Evolutionary conservation across 208 protist species (phyloP).

Genomic region (Acanthamoeba castellanii): DNA sequence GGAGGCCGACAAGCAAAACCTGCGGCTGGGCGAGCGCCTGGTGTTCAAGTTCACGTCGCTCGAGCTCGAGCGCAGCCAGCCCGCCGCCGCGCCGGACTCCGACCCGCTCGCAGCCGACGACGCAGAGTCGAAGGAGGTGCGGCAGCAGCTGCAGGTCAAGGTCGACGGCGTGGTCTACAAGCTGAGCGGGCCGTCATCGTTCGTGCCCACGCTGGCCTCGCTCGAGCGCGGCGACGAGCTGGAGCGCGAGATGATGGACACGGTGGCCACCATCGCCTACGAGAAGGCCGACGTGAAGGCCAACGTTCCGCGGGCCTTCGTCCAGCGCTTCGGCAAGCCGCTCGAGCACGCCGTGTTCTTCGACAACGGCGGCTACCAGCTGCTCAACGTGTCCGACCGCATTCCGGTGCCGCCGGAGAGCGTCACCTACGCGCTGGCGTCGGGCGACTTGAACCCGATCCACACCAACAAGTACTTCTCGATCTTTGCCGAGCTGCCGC

Average conservation of each 20-base stretch:
- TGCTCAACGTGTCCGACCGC: slow-evolving; percentile 62
- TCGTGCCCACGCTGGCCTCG: slow-evolving; percentile 60
- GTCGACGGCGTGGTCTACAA: slow-evolving; percentile 63
- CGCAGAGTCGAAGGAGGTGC: background rate
- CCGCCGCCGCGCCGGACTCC: background rate
- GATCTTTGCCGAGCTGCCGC: slow-evolving; percentile 85
- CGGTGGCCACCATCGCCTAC: slow-evolving; percentile 79
- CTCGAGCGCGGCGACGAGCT: slow-evolving; percentile 60
- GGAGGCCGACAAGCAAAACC: slow-evolving; percentile 1
- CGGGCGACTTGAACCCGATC: slow-evolving; percentile 90
- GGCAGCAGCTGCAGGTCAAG: background rate
- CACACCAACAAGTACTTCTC: slow-evolving; percentile 89
- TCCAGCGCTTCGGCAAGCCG: slow-evolving; percentile 77
- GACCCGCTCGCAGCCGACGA: background rate
- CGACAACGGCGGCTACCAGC: slow-evolving; percentile 70
- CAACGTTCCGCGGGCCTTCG: slow-evolving; percentile 83
- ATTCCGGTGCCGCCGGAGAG: slow-evolving; percentile 60
- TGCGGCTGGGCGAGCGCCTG: slow-evolving; percentile 61
- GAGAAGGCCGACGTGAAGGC: slow-evolving; percentile 52
- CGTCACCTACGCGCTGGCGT: slow-evolving; percentile 84
- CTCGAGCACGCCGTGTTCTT: slow-evolving; percentile 72
- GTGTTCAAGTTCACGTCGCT: slow-evolving; percentile 69
- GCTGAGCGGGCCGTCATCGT: slow-evolving; percentile 64
- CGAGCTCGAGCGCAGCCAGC: slow-evolving; percentile 44
- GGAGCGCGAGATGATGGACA: slow-evolving; percentile 45